Evolutionary conservation across 2,329 filamentous ascomycete species (phyloP).

Genomic region (Cryphonectria nitschkei): DNA sequence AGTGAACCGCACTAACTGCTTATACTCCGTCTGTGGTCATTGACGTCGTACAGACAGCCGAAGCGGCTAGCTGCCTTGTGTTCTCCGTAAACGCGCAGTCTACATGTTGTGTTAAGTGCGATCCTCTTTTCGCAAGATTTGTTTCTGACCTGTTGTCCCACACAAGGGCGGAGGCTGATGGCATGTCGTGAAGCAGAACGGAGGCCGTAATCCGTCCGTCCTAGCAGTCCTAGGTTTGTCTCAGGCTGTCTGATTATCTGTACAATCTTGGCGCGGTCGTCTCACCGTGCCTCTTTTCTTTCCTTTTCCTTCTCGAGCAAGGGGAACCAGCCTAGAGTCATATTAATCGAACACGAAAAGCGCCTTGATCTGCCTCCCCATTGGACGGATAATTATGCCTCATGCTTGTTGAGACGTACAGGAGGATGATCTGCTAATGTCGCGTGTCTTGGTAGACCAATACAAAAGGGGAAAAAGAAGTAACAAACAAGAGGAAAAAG

Average conservation of each 20-base stretch:
- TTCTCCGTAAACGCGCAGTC: neutral
- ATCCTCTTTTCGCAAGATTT: neutral
- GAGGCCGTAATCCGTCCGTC: neutral
- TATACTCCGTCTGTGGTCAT: neutral
- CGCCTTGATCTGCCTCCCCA: neutral
- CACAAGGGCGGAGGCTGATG: neutral
- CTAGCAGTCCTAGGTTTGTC: neutral
- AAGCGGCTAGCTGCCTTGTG: neutral
- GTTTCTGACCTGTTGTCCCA: neutral
- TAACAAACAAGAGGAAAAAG: too few relatives aligned
- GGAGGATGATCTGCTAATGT: neutral
- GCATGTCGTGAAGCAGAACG: neutral
- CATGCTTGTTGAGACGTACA: neutral
- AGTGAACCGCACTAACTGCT: neutral
- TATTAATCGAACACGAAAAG: neutral
- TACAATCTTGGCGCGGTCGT: neutral
- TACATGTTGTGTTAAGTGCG: neutral
- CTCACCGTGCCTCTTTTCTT: neutral
- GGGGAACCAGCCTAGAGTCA: neutral
- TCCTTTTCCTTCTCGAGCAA: neutral
- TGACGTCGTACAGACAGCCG: neutral
- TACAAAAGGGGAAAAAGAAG: too few relatives aligned
- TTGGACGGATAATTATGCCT: neutral
- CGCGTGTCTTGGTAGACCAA: neutral
- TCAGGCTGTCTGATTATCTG: neutral